Percentiles rank a stretch among this genome's conserved stretches.
Conservation (phyloP, 2,329 filamentous ascomycete species). For the Colletotrichum horii region DNA sequence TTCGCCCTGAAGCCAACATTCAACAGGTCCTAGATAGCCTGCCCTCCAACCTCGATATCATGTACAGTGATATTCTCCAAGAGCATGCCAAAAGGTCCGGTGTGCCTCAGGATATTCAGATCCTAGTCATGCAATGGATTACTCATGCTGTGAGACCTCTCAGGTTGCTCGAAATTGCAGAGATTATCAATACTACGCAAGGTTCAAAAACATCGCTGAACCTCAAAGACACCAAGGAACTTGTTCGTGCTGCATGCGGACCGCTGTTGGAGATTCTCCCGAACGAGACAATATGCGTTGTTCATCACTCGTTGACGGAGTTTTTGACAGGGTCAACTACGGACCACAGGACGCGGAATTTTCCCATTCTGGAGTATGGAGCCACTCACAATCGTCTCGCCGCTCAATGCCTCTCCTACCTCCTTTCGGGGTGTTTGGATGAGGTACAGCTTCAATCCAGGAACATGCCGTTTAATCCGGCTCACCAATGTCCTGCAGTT, state of each 20-base stretch:
- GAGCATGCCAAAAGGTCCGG: conserved; percentile 40
- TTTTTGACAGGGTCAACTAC: neutral
- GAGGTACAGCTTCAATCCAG: neutral
- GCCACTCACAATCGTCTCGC: neutral
- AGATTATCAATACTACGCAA: neutral
- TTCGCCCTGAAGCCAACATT: conserved; percentile 29
- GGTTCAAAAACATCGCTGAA: neutral
- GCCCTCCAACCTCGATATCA: conserved; percentile 39
- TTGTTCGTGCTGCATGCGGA: neutral
- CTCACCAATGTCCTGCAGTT: neutral
- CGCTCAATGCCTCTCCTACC: neutral
- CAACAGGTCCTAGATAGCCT: conserved; percentile 33
- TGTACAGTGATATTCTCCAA: conserved; percentile 45
- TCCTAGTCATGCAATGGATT: conserved; percentile 42
- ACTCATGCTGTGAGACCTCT: conserved; percentile 46
- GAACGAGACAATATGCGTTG: neutral
- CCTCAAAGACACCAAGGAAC: neutral
- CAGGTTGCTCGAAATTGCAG: conserved; percentile 45
- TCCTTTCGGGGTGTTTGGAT: neutral
- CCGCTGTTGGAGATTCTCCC: neutral
- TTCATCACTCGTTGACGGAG: neutral
- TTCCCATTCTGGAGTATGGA: neutral
- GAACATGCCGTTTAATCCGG: neutral
- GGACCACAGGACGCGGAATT: neutral
- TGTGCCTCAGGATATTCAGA: conserved; percentile 36